phyloP scores from a whole-genome alignment of 2,329 filamentous ascomycete species.

The Hypoxylon sp. region DNA sequence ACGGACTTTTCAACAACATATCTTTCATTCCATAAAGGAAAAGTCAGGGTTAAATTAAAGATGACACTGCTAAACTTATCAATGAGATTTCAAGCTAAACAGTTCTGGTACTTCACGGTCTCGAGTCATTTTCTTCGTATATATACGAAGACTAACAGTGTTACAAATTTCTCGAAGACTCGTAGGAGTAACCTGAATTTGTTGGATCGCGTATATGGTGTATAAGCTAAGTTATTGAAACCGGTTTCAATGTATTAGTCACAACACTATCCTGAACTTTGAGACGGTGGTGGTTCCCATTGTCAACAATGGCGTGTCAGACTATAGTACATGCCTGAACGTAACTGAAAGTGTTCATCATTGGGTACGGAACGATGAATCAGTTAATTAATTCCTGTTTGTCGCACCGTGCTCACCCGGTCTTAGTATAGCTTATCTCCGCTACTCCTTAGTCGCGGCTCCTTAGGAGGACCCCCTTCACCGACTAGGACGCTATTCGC shows the following conservation, averaged over 20 bases:
- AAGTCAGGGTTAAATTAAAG: not conserved
- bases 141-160: not conserved
- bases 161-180: not conserved
- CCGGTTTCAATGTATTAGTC: not conserved
- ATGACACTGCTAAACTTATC: not conserved
- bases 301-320: not conserved
- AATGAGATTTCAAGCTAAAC: not conserved
- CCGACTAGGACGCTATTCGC: slow-evolving; percentile 17
- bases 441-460: not conserved
- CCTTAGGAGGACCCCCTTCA: slow-evolving; percentile 22
- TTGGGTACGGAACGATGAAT: not conserved
- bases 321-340: not conserved
- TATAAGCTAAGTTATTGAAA: not conserved
- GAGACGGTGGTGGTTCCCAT: not conserved
- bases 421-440: slow-evolving; percentile 19
- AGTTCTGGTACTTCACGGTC: not conserved
- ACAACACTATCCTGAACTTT: not conserved
- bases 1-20: not conserved
- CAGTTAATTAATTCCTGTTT: slow-evolving; percentile 7
- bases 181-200: not conserved
- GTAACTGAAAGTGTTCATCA: not conserved
- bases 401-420: slow-evolving; percentile 16
- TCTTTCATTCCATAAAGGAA: not conserved
- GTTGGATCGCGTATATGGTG: not conserved
- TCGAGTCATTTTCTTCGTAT: not conserved